Evolutionary conservation across 2,329 filamentous ascomycete species (phyloP), one percentile per base, ranked within the genome.

Genomic region (Penicillium paneum): DNA sequence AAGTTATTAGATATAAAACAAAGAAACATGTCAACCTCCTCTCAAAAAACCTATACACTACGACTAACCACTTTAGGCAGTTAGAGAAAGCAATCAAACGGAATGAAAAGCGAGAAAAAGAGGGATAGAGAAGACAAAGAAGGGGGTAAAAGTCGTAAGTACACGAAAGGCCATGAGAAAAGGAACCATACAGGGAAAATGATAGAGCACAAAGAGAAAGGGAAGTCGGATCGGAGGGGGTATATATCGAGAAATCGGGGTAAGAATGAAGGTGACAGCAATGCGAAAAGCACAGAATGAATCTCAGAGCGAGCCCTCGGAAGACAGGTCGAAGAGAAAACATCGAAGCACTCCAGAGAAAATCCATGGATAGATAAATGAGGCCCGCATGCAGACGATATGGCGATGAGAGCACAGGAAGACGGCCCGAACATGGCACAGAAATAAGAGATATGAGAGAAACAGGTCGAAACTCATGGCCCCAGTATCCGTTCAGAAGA

Each of bases 241-340:
- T 63, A 64, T 64, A 64, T 62, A 59, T 48, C 52, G 55, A 52
- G 38, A 55, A 54, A 58, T 44, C 39, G 42, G 42, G 38, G 21
- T 44, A 38, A 34, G 43, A 44, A 59, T 56, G 56, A 54, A 44
- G 10, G 40, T 44, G 52, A 50, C 52, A 62, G 49, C 42, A 54
- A 55, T 43, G 42, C 32, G 29, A 31, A 39, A 17, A 34, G 42
- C 26, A 38, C 32, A 29, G 31, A 17, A 51, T 34, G 15, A 17
- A 49, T 34, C 29, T 42, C 47, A 29, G 28, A 17, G 19, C 28
- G 38, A 46, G 13, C 31, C 41, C 21, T 31, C n/a, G 13, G 17
- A 17, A 34, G 26, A 42, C 47, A 42, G 13, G 32, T 29, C 21
- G 47, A 19, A 17, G 12, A 45, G n/a, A 6, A 44, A 15, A 21